Evolutionary conservation across 176 grass and related monocot species (phyloP).

Genomic region (Ampelocalamus luodianensis): DNA sequence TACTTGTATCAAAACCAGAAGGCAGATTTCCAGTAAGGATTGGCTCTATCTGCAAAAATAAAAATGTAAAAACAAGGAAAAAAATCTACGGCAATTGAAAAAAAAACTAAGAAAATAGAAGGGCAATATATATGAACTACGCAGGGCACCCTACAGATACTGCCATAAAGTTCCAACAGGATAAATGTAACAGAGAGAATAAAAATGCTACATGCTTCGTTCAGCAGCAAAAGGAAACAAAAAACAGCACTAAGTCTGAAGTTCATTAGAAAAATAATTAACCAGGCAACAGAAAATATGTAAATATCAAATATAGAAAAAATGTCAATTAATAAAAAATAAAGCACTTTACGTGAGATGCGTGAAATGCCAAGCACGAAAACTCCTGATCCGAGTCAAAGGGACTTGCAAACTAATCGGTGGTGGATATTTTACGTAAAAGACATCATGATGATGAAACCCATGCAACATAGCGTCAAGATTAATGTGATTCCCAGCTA

Average conservation of each 20-base stretch:
- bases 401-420: background rate
- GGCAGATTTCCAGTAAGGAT: constrained; percentile 88
- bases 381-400: constrained; percentile 17
- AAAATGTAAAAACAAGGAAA: constrained; percentile 61
- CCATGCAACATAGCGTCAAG: background rate
- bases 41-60: constrained; percentile 95
- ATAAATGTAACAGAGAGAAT: background rate
- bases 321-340: constrained; percentile 28
- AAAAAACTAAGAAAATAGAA: background rate
- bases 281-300: background rate
- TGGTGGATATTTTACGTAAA: background rate
- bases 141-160: background rate
- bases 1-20: constrained; percentile 89
- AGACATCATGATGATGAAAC: background rate
- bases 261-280: background rate
- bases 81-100: constrained; percentile 46
- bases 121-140: background rate
- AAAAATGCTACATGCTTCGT: background rate
- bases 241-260: background rate
- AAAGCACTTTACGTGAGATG: background rate
- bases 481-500: background rate
- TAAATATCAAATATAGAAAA: constrained; percentile 1
- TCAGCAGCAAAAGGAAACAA: background rate
- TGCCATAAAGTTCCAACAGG: background rate
- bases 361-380: constrained; percentile 5